Conservation (phyloP, 768 basidiomycete genomes). For the Hericium coralloides region DNA sequence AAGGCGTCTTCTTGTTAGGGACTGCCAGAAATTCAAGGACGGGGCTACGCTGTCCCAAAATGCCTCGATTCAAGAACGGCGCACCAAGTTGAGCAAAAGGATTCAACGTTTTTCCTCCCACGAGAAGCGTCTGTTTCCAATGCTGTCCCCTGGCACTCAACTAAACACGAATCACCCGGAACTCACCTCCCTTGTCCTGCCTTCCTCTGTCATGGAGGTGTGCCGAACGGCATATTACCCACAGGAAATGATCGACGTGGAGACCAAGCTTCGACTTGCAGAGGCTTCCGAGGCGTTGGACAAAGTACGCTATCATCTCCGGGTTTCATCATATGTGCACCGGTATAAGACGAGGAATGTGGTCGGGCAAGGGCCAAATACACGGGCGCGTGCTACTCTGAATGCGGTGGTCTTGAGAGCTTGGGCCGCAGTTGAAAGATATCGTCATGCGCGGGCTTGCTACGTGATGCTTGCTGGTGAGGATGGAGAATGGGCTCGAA, state of each 20-base stretch:
- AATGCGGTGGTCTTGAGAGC: background rate
- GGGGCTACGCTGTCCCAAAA: background rate
- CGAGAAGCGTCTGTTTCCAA: background rate
- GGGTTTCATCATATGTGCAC: background rate
- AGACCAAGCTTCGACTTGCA: slow-evolving; percentile 1
- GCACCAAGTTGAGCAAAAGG: background rate
- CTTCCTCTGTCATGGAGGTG: background rate
- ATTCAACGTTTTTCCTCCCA: background rate
- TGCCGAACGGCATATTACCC: background rate
- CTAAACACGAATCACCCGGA: background rate
- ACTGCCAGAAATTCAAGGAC: background rate
- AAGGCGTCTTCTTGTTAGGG: background rate
- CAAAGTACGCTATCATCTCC: slow-evolving; percentile 3
- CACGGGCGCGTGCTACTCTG: slow-evolving; percentile 1
- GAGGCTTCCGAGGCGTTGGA: slow-evolving; percentile 7
- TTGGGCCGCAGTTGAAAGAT: background rate
- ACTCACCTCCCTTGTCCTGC: slow-evolving; percentile 1
- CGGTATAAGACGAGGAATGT: slow-evolving; percentile 2
- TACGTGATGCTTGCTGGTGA: background rate
- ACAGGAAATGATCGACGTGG: background rate
- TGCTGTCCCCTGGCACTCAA: background rate
- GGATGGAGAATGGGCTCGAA: background rate
- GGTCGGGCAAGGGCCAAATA: slow-evolving; percentile 4
- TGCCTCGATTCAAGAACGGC: background rate
- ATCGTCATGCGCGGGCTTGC: background rate